Evolutionary conservation across 2,329 filamentous ascomycete genomes (phyloP).

Genomic region (Botryotinia convoluta): DNA sequence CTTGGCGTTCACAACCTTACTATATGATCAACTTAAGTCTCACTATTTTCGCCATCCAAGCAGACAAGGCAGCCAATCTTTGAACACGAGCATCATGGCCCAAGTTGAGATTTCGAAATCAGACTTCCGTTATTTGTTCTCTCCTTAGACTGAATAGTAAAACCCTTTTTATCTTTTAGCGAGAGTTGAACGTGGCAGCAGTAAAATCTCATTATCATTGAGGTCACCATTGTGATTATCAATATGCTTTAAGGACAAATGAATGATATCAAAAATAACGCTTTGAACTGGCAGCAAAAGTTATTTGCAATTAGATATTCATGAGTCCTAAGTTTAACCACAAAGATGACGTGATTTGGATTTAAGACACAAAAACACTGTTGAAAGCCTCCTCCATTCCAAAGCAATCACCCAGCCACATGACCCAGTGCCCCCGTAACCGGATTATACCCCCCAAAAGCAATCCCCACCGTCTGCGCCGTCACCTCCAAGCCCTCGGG

Average conservation of each 20-base stretch:
- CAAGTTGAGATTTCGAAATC: too few species aligned
- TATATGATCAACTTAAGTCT: too few species aligned
- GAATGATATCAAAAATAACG: not conserved
- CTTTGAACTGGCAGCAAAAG: not conserved
- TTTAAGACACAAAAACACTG: not conserved
- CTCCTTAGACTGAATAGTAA: not conserved
- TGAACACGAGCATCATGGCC: not conserved
- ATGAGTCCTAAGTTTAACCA: too few species aligned
- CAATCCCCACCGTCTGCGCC: not conserved
- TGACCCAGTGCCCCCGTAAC: not conserved
- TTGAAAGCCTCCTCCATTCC: not conserved
- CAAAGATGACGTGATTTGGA: not conserved
- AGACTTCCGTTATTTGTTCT: not conserved
- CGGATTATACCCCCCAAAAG: conserved; percentile 2
- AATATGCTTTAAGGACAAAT: not conserved
- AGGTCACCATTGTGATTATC: too few species aligned
- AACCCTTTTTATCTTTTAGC: not conserved
- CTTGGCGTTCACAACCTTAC: not conserved
- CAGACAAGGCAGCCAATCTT: not conserved
- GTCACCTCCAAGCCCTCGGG: not conserved
- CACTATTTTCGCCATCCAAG: not conserved
- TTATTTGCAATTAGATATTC: too few species aligned
- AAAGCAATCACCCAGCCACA: not conserved
- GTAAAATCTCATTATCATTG: not conserved
- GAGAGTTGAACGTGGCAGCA: not conserved